A percentile compares a stretch with the other conserved stretches of the same genome.
Conservation (phyloP, 1,139 yeast species). For the Debaryomyces sp. region DNA sequence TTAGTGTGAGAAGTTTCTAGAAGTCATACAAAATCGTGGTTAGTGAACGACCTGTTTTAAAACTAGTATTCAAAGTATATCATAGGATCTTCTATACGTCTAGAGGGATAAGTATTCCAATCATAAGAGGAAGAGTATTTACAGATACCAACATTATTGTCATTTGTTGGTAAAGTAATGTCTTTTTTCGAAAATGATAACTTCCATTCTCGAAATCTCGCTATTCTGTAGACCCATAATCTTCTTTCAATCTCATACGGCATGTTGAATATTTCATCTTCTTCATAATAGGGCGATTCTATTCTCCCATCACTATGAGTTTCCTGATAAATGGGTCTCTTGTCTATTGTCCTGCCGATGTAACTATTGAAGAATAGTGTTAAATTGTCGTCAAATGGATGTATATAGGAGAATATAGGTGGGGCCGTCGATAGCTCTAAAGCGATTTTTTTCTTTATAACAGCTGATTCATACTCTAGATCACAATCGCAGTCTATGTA, state of each 20-base stretch:
- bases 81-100: not conserved
- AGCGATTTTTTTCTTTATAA: not conserved
- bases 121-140: not conserved
- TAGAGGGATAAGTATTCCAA: not conserved
- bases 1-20: slow-evolving; percentile 8
- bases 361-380: not conserved
- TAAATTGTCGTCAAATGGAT: slow-evolving; percentile 6
- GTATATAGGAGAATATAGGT: slow-evolving; percentile 1
- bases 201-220: not conserved
- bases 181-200: not conserved
- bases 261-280: not conserved
- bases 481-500: not conserved
- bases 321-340: not conserved
- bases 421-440: not conserved
- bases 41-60: not conserved
- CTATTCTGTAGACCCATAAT: slow-evolving; percentile 2
- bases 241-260: slow-evolving; percentile 5
- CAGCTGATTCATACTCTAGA: not conserved
- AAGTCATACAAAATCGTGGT: not conserved
- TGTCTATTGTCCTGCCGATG: not conserved
- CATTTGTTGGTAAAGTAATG: not conserved
- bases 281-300: not conserved
- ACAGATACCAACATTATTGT: not conserved
- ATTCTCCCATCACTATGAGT: no score
- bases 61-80: not conserved